Evolutionary conservation across 1,139 yeast species (phyloP), one percentile per base, ranked within the genome.

Genomic region (Arxiozyma slooffiae): DNA sequence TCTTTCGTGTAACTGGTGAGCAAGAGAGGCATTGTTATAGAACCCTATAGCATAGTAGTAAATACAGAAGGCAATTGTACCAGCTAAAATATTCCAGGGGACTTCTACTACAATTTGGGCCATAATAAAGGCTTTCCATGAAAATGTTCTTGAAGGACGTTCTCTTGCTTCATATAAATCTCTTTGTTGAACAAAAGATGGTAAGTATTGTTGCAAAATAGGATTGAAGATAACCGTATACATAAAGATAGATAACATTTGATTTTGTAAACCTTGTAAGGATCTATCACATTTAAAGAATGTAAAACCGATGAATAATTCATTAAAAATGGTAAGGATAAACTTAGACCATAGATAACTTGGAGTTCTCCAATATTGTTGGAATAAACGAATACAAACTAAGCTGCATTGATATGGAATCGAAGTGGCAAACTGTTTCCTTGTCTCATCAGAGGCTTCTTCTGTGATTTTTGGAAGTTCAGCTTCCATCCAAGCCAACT

Each of bases 1-100:
- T 64, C 90, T 73, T 48, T 71, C 72, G 44, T 71, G 70, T 46
- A 71, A 67, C 46, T 71, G 64, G 50, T 79, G 78, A 37, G 86
- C 80, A 23, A 69, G 68, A 2, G 62, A 64, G 6, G 86, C 82
- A 63, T 81, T 81, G n/a, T 61, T 55, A 60, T 79, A 77, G 48
- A 80, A 69, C 1, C 90, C 95, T 55, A 84, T 77, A 6, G 95
- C 92, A 64, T 83, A 87, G 67, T 85, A 86, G 81, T 85, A 85
- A 53, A 82, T 76, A 63, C 85, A 78, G 70, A 75, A 86, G 4
- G 82, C 74, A 9, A 83, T 24, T 0, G 88, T 78, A 53, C 85
- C 88, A 51, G 75, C 71, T 1, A 80, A 48, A 16, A 79, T 58
- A 60, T 83, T 83, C 82, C 85, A 84, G 20, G 95, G 94, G 36